Base-by-base conservation (phyloP, 306 rosid genomes). In the Adenanthera pavonina region DNA sequence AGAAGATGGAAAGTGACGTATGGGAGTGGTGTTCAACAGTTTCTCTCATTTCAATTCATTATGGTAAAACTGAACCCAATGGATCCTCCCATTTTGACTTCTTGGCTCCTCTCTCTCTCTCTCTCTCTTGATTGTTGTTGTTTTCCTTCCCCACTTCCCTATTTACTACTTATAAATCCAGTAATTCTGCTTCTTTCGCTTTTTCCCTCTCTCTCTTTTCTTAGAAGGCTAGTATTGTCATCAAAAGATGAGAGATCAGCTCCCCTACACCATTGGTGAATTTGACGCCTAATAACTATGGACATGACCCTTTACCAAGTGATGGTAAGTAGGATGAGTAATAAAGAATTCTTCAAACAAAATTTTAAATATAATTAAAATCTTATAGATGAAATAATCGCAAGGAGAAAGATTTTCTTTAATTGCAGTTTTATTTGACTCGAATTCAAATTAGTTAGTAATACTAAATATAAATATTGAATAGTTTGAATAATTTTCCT, bases 1-100 rank as follows among this genome's bases (percentile, higher is more conserved):
- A 36, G 48, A 19, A 61, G 67, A 70, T 64, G 74, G 80, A 82
- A 73, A 82, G 66, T 75, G 68, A 79, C 25, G 47, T 52, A 16
- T 57, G 68, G 66, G 77, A 84, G 75, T 77, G 77, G 69, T 66
- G 8, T 49, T 15, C 53, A 8, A 64, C 67, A 70, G 53, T 66
- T 74, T 49, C 75, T 57, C 59, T 73, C 56, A 6, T 17, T 53
- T 53, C 30, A 25, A 25, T 25, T 53, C 33, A 75, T 65, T 4
- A 44, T 43, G 30, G 59, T 53, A 8, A 43, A 78, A 16, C 15
- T 34, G 57, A 20, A 6, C 72, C 80, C 17, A 46, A 14, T 4
- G 48, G 53, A 20, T 19, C 62, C 33, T 56, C 44, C 46, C 36
- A 33, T 76, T 82, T 82, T 86, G 84, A 77, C 89, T 86, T 85